phyloP scores from a whole-genome alignment of 805 yeast genomes.

The Scheffersomyces ergatensis region DNA sequence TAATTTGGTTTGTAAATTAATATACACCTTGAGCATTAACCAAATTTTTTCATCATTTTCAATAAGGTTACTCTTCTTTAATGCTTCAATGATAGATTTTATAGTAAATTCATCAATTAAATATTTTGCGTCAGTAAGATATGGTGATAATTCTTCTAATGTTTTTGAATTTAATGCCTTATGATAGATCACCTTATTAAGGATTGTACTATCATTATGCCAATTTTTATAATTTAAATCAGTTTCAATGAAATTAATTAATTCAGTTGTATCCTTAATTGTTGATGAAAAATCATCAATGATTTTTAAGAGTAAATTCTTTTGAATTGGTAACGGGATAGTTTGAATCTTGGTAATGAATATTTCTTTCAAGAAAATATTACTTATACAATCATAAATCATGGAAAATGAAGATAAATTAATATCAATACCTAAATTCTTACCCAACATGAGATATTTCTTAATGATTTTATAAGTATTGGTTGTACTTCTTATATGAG shows the following conservation, averaged over 20 bases:
- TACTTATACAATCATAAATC: conserved; percentile 35
- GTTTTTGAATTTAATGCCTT: conserved; percentile 5
- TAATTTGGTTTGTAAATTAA: conserved; percentile 1
- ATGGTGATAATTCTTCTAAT: conserved; percentile 1
- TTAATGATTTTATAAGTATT: conserved; percentile 30
- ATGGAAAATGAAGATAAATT: conserved; percentile 35
- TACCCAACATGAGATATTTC: conserved; percentile 28
- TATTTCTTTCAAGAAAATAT: conserved; percentile 36
- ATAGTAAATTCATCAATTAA: conserved; percentile 4
- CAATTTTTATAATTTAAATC: conserved; percentile 29
- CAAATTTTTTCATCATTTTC: background rate
- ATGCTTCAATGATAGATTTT: conserved; percentile 2
- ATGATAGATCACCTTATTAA: conserved; percentile 25
- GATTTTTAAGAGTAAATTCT: conserved; percentile 24
- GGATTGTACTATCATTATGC: conserved; percentile 24
- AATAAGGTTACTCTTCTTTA: background rate
- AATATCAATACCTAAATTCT: conserved; percentile 20
- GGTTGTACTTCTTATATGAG: conserved; percentile 27
- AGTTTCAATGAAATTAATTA: conserved; percentile 30
- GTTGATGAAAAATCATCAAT: conserved; percentile 34
- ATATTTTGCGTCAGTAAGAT: background rate
- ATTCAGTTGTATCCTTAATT: conserved; percentile 22
- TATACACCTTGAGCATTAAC: background rate
- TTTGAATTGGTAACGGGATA: conserved; percentile 32
- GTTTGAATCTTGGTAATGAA: conserved; percentile 30